These are phyloP conservation scores for Pythium biforme DNA, from an alignment of 352 stramenopile species.

Conservation along the genomic window DNA sequence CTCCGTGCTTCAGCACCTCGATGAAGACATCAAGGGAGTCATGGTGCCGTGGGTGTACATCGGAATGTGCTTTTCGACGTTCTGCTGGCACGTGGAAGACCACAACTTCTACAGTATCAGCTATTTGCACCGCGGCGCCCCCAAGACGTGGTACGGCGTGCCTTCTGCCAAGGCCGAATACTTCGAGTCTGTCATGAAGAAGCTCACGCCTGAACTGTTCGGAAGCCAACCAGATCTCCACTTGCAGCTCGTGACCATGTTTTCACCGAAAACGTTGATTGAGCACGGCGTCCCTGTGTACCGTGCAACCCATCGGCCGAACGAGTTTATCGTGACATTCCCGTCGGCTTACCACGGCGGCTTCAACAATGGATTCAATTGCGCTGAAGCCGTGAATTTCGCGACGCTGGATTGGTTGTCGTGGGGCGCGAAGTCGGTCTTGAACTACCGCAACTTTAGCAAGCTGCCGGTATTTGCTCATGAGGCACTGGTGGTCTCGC, in stretches of 20 bases:
- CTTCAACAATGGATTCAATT: constrained; percentile 97
- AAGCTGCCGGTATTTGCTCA: constrained; percentile 88
- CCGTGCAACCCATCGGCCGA: constrained; percentile 92
- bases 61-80: constrained; percentile 98
- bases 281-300: constrained; percentile 93
- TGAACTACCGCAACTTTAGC: constrained; percentile 70
- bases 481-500: constrained; percentile 76
- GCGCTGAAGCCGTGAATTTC: constrained; percentile 91
- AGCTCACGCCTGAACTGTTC: constrained; percentile 94
- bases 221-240: constrained; percentile 95
- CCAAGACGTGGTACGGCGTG: constrained; percentile 99
- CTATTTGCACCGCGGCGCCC: constrained; percentile 96
- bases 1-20: constrained; percentile 94
- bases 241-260: constrained; percentile 90
- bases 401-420: constrained; percentile 88
- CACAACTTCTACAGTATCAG: constrained; percentile 99
- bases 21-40: constrained; percentile 97
- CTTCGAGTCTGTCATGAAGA: constrained; percentile 89
- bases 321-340: constrained; percentile 99
- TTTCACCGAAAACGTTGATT: constrained; percentile 62
- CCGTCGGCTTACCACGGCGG: constrained; percentile 97
- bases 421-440: constrained; percentile 69
- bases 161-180: constrained; percentile 89
- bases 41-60: constrained; percentile 99
- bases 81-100: constrained; percentile 99